phyloP scores from a whole-genome alignment of 129 eudicot genomes.

The Lactuca sativa region DNA sequence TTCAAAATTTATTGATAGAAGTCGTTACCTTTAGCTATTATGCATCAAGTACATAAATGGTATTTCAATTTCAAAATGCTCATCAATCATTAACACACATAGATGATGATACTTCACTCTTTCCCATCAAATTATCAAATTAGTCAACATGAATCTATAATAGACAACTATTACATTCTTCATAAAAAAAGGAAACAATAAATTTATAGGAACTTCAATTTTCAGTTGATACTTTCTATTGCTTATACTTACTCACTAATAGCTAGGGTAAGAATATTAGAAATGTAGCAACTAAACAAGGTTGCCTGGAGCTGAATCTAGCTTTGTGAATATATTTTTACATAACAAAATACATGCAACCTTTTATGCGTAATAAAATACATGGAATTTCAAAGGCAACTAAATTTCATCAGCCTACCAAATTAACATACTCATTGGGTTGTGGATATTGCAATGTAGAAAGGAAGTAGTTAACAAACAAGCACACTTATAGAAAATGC shows the following conservation, averaged over 20 bases:
- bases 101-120: not conserved
- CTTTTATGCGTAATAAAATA: slow-evolving; percentile 7
- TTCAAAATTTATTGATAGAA: no score
- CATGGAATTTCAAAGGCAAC: slow-evolving; percentile 15
- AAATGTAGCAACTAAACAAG: not conserved
- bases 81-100: not conserved
- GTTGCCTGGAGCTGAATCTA: no score
- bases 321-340: no score
- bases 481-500: slow-evolving; percentile 3
- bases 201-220: no score
- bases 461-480: slow-evolving; percentile 4
- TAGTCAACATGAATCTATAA: not conserved
- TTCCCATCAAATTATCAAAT: slow-evolving; percentile 1
- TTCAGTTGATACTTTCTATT: no score
- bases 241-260: no score
- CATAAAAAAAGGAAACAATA: no score
- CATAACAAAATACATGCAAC: not conserved
- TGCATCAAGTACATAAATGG: no score
- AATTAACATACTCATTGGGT: not conserved
- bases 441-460: slow-evolving; percentile 2
- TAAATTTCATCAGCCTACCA: slow-evolving; percentile 12
- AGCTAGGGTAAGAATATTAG: not conserved
- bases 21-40: no score
- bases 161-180: slow-evolving; percentile 3
- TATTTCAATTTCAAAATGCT: not conserved